Conservation (phyloP, 345 rosid species). For the Hypericum androsaemum region DNA sequence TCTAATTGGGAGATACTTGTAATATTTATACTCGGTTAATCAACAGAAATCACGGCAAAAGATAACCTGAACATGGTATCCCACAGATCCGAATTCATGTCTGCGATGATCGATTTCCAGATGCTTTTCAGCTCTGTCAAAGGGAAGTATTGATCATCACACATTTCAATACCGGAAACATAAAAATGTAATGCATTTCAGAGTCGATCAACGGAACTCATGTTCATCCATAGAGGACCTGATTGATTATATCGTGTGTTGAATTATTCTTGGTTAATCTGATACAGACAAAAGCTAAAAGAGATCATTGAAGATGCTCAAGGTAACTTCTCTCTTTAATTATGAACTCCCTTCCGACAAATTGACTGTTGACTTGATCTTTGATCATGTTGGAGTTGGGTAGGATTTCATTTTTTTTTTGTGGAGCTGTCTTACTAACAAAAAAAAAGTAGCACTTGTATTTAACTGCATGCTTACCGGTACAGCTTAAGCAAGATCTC, state of each 20-base stretch:
- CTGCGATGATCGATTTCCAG: conserved; percentile 60
- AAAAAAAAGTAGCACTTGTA: background rate
- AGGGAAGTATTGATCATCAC: conserved; percentile 6
- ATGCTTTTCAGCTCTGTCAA: conserved; percentile 50
- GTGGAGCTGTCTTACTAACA: background rate
- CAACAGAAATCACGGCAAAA: too few relatives aligned
- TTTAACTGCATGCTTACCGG: conserved; percentile 17
- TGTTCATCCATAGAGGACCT: too few relatives aligned
- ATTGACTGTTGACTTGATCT: too few relatives aligned
- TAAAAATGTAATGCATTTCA: background rate
- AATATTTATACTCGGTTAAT: too few relatives aligned
- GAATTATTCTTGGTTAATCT: too few relatives aligned
- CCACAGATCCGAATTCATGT: conserved; percentile 66
- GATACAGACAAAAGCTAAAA: too few relatives aligned
- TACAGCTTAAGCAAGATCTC: conserved; percentile 35
- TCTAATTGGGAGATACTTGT: too few relatives aligned
- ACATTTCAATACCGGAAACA: background rate
- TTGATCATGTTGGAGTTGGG: too few relatives aligned
- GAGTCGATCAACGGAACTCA: background rate
- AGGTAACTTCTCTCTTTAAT: too few relatives aligned
- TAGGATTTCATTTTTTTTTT: too few relatives aligned
- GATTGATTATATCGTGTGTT: background rate
- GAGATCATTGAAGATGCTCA: too few relatives aligned
- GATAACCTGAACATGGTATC: conserved; percentile 64
- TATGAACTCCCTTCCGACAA: too few relatives aligned